Evolutionary conservation across 306 rosid species (phyloP).

Genomic region (Echinosophora koreensis): DNA sequence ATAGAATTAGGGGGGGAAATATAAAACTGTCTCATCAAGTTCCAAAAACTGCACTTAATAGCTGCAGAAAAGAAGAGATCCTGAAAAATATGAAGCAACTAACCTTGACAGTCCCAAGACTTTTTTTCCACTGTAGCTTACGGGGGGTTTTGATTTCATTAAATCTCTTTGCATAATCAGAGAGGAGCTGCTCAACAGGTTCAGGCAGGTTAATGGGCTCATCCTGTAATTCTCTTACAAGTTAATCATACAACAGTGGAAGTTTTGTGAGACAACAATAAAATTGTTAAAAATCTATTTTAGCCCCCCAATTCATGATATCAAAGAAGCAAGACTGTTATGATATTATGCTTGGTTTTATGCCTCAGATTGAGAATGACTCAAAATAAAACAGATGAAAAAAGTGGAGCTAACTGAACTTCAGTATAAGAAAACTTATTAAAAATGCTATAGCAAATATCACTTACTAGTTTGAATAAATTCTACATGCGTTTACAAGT

Average conservation of each 20-base stretch:
- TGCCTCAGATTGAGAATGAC: slow-evolving; percentile 28
- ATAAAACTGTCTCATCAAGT: slow-evolving; percentile 22
- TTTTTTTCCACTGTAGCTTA: slow-evolving; percentile 89
- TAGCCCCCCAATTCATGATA: slow-evolving; percentile 24
- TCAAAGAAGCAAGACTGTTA: slow-evolving; percentile 10
- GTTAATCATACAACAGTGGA: slow-evolving; percentile 43
- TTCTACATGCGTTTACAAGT: slow-evolving; percentile 20
- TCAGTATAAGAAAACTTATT: slow-evolving; percentile 18
- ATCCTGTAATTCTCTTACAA: slow-evolving; percentile 65
- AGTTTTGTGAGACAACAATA: slow-evolving; percentile 28
- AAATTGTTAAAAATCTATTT: slow-evolving; percentile 33
- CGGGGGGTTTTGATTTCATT: slow-evolving; percentile 96
- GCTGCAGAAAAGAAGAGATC: background rate
- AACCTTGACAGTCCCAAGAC: slow-evolving; percentile 96
- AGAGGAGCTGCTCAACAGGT: slow-evolving; percentile 78
- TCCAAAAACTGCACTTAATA: slow-evolving; percentile 16
- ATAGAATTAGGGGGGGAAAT: slow-evolving; percentile 28
- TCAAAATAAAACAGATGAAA: slow-evolving; percentile 10
- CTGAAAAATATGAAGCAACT: slow-evolving; percentile 34
- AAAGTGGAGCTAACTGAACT: slow-evolving; percentile 23
- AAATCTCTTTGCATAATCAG: slow-evolving; percentile 90
- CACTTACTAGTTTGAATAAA: slow-evolving; percentile 27
- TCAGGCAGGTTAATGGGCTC: slow-evolving; percentile 76
- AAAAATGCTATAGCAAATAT: slow-evolving; percentile 7
- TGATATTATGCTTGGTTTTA: slow-evolving; percentile 8